A percentile compares a stretch with the other conserved stretches of the same genome.
Conservation (phyloP, 2,329 filamentous ascomycete species). For the Claviceps purpurea region DNA sequence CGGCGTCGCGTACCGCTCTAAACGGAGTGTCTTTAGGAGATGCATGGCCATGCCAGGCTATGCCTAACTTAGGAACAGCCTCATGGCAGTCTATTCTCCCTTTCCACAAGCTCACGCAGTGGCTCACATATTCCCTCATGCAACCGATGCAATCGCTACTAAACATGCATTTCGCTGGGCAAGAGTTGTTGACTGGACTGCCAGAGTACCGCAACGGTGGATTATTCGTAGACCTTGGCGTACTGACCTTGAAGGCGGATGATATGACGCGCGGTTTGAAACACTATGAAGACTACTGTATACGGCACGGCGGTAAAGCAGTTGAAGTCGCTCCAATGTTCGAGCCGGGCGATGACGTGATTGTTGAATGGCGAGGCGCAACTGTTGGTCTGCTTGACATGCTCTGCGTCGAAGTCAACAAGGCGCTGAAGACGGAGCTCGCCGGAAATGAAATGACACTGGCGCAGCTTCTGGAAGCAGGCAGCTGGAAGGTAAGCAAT, state of each 20-base stretch:
- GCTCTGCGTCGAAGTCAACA: conserved; percentile 40
- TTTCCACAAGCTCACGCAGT: conserved; percentile 90
- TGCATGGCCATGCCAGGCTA: conserved; percentile 78
- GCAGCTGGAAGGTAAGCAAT: conserved; percentile 81
- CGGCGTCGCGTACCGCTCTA: conserved; percentile 69
- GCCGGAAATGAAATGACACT: conserved; percentile 60
- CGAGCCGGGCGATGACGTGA: conserved; percentile 44
- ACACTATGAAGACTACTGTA: conserved; percentile 50
- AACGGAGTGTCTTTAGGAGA: conserved; percentile 82
- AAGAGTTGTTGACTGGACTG: conserved; percentile 71
- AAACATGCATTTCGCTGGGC: conserved; percentile 66
- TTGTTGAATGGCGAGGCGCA: conserved; percentile 53
- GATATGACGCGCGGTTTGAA: conserved; percentile 59
- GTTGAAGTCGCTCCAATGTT: conserved; percentile 45
- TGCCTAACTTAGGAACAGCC: conserved; percentile 48
- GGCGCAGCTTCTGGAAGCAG: conserved; percentile 85
- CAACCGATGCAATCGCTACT: conserved; percentile 75
- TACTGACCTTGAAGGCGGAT: conserved; percentile 59
- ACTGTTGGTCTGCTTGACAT: conserved; percentile 47
- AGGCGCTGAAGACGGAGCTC: conserved; percentile 49
- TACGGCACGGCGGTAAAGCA: conserved; percentile 52
- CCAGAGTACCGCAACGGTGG: conserved; percentile 91
- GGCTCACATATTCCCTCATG: conserved; percentile 90
- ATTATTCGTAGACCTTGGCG: conserved; percentile 70
- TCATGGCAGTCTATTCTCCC: conserved; percentile 69